These are phyloP conservation scores for Candida sakaeoensis DNA, from an alignment of 805 yeast genomes.

Conservation along the genomic window DNA sequence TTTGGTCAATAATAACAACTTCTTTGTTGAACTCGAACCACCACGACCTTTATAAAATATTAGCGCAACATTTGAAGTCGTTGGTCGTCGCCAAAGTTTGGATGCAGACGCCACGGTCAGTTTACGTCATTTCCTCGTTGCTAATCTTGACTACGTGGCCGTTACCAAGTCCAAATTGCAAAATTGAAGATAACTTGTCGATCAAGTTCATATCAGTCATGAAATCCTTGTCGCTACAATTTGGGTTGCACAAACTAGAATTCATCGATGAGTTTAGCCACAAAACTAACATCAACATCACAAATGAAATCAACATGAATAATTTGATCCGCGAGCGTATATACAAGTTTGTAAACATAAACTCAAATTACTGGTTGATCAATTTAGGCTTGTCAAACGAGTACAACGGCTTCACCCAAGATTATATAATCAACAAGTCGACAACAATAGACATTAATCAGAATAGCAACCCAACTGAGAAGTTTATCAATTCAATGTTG, in stretches of 20 bases:
- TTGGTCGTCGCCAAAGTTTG: conserved; percentile 41
- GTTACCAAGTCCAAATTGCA: conserved; percentile 27
- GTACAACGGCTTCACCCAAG: conserved; percentile 30
- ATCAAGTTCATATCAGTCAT: conserved; percentile 35
- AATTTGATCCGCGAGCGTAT: conserved; percentile 37
- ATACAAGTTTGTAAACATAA: conserved; percentile 40
- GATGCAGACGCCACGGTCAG: conserved; percentile 43
- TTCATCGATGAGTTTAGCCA: conserved; percentile 42
- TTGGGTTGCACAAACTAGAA: conserved; percentile 40
- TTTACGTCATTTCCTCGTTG: conserved; percentile 35
- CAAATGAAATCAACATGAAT: conserved; percentile 28
- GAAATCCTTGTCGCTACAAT: conserved; percentile 38
- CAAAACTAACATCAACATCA: conserved; percentile 22
- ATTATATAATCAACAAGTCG: conserved; percentile 35
- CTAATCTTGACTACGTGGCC: conserved; percentile 46
- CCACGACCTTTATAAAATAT: conserved; percentile 15
- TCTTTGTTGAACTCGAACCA: conserved; percentile 22
- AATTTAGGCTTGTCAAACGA: conserved; percentile 34
- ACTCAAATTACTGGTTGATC: conserved; percentile 42
- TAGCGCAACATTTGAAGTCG: conserved; percentile 31
- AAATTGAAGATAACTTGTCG: conserved; percentile 27
- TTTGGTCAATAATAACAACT: conserved; percentile 39
- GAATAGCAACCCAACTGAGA: conserved; percentile 11
- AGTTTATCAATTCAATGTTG: conserved; percentile 23
- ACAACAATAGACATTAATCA: conserved; percentile 19